Evolutionary conservation across 805 yeast species (phyloP), one percentile per base, ranked within the genome.

Genomic region (Cyberlindnera misumaiensis): DNA sequence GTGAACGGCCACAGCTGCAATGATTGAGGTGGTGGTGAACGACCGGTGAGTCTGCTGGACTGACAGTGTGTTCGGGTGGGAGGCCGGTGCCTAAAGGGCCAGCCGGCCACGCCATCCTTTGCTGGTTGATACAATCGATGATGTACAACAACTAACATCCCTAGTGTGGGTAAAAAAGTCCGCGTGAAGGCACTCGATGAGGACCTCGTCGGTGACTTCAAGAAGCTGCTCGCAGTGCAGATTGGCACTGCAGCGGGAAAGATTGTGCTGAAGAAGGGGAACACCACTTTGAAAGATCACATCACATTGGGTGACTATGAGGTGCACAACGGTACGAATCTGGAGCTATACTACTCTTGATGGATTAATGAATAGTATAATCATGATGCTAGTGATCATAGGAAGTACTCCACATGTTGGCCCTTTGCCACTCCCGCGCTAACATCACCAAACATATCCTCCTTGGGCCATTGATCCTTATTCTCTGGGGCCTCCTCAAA

Each of bases 401-500:
- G 52, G 48, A 75, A 75, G 50, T 75, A 75, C 44, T 75, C 80
- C 17, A 73, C 71, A 39, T 70, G 73, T 43, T 64, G 63, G 20
- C 62, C 60, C 32, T 45, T 50, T 12, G 24, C 30, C 11, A 15
- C 16, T 3, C 36, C 24, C 8, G 22, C 34, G 18, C 35, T 40
- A 16, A 30, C 5, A 14, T 48, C 52, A 4, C 46, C 48, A 29
- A 46, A 42, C 11, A 45, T 36, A 37, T 52, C 55, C 31, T 53
- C 58, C 34, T 58, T 55, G 2, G 58, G 49, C 35, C 56, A 44
- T 36, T 56, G 56, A 46, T 74, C 74, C 37, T 79, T 83, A 56
- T 89, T 88, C 52, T 88, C 97, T 0, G 97, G 97, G 7, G 97
- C 93, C 11, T 96, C 97, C 46, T 87, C 97, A 61, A 93, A 93